Base-by-base conservation (phyloP, 257 asterid species). In the Jaltomata sinuosa region DNA sequence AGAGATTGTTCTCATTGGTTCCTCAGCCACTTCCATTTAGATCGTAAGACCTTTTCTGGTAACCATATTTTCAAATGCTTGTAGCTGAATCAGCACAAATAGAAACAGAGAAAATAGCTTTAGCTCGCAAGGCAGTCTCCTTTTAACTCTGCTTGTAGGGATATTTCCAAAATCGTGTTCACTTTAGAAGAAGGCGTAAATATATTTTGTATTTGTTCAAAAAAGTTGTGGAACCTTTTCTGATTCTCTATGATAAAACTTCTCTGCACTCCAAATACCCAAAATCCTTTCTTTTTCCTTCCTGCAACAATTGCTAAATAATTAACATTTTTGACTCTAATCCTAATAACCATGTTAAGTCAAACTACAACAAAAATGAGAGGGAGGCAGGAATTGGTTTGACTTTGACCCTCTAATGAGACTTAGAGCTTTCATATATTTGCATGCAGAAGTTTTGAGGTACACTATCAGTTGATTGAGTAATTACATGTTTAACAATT, bases 1-100 rank as follows among this genome's bases (percentile, higher is more conserved):
- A 93, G 97, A 85, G 98, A 96, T 84, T 96, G 97, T 87, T 93
- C 94, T 57, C 97, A 94, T 78, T 96, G 97, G 97, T 96, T 94
- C 89, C 99, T 96, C 74, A 90, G 92, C 83, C 99, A 94, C 91
- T 96, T 96, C 84, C 99, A 96, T 87, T 89, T 94, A 85, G 98
- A 96, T 84, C 98, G 98, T 94, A 96, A 94, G 99, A 92, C 86
- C 14, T 71, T n/a, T 84, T 84, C 11, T 47, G 64, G 55, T 49
- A 83, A 18, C 55, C 71, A 82, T 74, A 47, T 57, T 83, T 50
- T 38, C 81, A 38, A 67, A 81, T 59, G 77, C 14, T 40, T 29
- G 36, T 40, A 76, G 62, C 16, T 76, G 42, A 76, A 47, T 50
- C 62, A 76, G 10, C 62, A 25, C 16, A 47, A 27, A 47, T 64